Evolutionary conservation across 1,284 basidiomycete species (phyloP).

Genomic region (Naganishia liquefaciens): DNA sequence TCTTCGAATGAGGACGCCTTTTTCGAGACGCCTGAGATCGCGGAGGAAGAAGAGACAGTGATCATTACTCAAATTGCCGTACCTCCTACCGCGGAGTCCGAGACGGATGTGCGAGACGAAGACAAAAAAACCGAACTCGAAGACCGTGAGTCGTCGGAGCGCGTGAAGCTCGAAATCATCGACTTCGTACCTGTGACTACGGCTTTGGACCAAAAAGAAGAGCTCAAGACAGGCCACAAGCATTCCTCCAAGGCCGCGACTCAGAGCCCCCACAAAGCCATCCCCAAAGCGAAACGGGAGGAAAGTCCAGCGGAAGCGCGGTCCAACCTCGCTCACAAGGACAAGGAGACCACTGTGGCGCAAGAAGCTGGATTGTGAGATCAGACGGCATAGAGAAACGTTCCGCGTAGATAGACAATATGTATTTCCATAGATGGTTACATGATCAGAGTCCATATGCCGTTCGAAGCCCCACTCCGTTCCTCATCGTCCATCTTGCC

Average conservation of each 20-base stretch:
- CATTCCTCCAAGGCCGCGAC: not conserved
- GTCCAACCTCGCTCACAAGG: not conserved
- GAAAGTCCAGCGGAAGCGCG: not conserved
- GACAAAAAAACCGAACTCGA: slow-evolving; percentile 11
- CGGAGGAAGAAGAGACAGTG: not conserved
- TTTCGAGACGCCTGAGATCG: not conserved
- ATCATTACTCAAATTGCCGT: slow-evolving; percentile 13
- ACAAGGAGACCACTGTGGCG: slow-evolving; percentile 4
- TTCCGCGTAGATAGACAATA: too few species aligned
- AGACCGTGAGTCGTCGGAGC: slow-evolving; percentile 6
- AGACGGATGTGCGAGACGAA: slow-evolving; percentile 12
- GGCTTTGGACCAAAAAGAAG: not conserved
- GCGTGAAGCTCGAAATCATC: slow-evolving; percentile 14
- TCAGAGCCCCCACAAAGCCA: not conserved
- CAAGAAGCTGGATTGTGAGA: slow-evolving; percentile 6
- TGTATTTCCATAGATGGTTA: not conserved
- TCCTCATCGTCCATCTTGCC: too few species aligned
- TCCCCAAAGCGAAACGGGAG: too few species aligned
- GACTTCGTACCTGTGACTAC: not conserved
- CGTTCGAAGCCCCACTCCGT: too few species aligned
- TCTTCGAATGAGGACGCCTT: not conserved
- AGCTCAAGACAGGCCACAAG: too few species aligned
- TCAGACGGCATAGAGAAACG: not conserved
- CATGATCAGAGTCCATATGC: too few species aligned
- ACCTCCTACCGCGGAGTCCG: not conserved